Evolutionary conservation across 1,284 basidiomycete species (phyloP).

Genomic region (Puccinia polysora): DNA sequence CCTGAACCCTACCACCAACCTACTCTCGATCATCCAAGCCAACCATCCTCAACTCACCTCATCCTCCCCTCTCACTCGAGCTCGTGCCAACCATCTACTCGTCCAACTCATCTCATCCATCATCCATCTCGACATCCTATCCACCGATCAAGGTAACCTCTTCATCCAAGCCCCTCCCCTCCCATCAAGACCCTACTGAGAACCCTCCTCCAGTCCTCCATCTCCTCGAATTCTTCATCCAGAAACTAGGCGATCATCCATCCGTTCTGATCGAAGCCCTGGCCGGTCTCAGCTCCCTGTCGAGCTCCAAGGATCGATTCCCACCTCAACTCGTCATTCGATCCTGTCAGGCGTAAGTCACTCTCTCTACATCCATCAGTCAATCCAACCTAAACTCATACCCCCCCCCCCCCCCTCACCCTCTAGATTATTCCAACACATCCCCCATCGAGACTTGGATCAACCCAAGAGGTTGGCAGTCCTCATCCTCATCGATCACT

Average conservation of each 20-base stretch:
- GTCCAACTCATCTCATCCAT: background rate
- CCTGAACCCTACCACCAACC: background rate
- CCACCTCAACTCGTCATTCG: slow-evolving; percentile 5
- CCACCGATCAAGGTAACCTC: background rate
- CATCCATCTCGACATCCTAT: background rate
- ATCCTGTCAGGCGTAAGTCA: slow-evolving; percentile 25
- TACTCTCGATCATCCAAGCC: slow-evolving; percentile 5
- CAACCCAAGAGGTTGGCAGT: slow-evolving; percentile 78
- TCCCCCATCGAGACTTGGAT: slow-evolving; percentile 73
- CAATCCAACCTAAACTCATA: background rate
- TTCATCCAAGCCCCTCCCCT: background rate
- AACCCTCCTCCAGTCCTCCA: slow-evolving; percentile 9
- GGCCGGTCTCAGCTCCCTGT: slow-evolving; percentile 10
- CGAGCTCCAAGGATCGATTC: slow-evolving; percentile 15
- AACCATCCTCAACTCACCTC: background rate
- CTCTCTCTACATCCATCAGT: background rate
- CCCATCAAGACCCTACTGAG: background rate
- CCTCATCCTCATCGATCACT: slow-evolving; percentile 73
- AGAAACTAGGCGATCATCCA: slow-evolving; percentile 32
- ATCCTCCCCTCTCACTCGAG: slow-evolving; percentile 1
- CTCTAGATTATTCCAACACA: slow-evolving; percentile 73
- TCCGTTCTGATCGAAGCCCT: slow-evolving; percentile 31
- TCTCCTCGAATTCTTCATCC: slow-evolving; percentile 31
- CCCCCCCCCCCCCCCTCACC: slow-evolving; percentile 12
- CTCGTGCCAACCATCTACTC: slow-evolving; percentile 6